Conservation (phyloP, 192 early-diverging fungal species). For the Glomus cerebriforme region DNA sequence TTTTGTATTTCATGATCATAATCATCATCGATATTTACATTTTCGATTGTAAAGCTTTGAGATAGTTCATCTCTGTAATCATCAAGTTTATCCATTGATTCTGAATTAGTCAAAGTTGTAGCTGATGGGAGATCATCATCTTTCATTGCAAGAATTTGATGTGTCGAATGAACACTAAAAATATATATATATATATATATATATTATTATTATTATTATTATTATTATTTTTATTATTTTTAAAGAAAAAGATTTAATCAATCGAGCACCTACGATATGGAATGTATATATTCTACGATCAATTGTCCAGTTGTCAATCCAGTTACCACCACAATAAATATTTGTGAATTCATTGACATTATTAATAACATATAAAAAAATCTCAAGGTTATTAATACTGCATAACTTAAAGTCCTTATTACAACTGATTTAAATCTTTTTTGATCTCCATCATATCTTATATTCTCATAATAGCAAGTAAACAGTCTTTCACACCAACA, state of each 20-base stretch:
- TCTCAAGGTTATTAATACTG: not conserved
- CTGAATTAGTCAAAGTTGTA: not conserved
- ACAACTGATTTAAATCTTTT: not conserved
- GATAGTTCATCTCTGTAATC: not conserved
- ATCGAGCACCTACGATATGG: not conserved
- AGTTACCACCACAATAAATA: conserved; percentile 19
- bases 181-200: too few species aligned
- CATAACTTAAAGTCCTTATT: not conserved
- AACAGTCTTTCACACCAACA: conserved; percentile 24
- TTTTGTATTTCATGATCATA: not conserved
- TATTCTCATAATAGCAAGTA: not conserved
- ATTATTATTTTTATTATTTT: not conserved
- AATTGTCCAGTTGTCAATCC: conserved; percentile 26
- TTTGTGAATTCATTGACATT: conserved; percentile 9
- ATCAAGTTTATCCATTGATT: not conserved
- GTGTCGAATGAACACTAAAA: not conserved
- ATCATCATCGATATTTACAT: not conserved
- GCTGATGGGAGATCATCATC: not conserved
- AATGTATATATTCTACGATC: conserved; percentile 7
- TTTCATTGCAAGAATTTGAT: not conserved
- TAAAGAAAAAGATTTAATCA: not conserved
- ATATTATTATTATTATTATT: too few species aligned
- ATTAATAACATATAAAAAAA: conserved; percentile 21
- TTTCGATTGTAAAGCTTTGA: not conserved
- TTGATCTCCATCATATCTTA: not conserved